phyloP scores from a whole-genome alignment of 768 basidiomycete genomes.

The Gloeostereum incarnatum region DNA sequence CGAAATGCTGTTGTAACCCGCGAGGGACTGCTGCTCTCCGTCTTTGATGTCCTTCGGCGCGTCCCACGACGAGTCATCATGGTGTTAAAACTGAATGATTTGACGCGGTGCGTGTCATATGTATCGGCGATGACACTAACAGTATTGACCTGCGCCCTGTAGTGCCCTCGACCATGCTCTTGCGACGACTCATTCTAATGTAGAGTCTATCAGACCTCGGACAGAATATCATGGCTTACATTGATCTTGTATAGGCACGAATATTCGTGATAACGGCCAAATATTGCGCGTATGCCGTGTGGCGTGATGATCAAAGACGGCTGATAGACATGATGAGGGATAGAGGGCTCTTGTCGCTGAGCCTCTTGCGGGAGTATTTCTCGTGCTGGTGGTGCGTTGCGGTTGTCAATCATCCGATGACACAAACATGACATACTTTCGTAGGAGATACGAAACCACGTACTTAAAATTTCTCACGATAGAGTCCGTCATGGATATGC shows the following conservation, averaged over 20 bases:
- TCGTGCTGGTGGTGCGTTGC: constrained; percentile 59
- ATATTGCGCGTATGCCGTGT: constrained; percentile 75
- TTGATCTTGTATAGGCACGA: constrained; percentile 42
- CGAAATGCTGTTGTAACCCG: constrained; percentile 72
- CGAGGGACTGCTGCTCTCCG: constrained; percentile 76
- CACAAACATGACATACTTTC: neutral
- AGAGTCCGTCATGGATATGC: constrained; percentile 56
- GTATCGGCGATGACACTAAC: neutral
- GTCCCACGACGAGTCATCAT: constrained; percentile 80
- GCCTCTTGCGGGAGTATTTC: constrained; percentile 40
- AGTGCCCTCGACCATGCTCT: constrained; percentile 80
- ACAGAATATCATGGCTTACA: neutral
- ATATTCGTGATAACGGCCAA: constrained; percentile 89
- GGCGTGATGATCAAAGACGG: constrained; percentile 55
- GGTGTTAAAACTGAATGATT: constrained; percentile 81
- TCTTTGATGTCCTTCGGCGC: constrained; percentile 81
- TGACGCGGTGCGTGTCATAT: constrained; percentile 47
- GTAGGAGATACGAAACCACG: constrained; percentile 50
- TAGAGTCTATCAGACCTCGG: constrained; percentile 18
- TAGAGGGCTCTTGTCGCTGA: constrained; percentile 40
- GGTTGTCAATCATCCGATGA: neutral
- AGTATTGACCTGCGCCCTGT: constrained; percentile 7
- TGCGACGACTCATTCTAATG: constrained; percentile 80
- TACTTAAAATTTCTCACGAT: constrained; percentile 41
- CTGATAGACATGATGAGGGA: constrained; percentile 36